Evolutionary conservation across 306 rosid species (phyloP).

Genomic region (Castanea mollissima): DNA sequence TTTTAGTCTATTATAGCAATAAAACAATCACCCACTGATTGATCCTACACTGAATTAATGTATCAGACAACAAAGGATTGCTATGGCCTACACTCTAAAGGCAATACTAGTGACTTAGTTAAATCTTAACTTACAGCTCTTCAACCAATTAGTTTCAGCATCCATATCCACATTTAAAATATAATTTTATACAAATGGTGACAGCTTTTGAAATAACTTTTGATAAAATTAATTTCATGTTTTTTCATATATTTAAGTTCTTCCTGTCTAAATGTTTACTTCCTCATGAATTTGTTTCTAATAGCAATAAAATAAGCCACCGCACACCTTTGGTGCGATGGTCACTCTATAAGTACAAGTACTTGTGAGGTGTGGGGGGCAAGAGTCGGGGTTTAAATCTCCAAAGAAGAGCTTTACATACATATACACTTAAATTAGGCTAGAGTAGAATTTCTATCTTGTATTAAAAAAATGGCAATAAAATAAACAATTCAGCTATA

Average conservation of each 20-base stretch:
- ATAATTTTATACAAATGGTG: neutral
- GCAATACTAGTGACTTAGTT: no score
- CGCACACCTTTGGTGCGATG: accelerated
- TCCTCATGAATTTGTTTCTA: neutral
- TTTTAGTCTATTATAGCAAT: no score
- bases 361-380: accelerated
- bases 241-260: neutral
- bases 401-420: accelerated
- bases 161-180: no score
- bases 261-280: neutral
- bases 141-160: no score
- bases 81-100: no score
- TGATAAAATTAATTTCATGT: neutral
- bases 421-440: no score
- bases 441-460: no score
- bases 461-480: neutral
- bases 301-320: neutral
- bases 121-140: no score
- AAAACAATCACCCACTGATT: no score
- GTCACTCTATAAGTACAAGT: no score
- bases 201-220: neutral
- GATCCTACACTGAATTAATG: no score
- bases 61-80: no score
- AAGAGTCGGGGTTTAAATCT: accelerated
- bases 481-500: neutral